phyloP scores from a whole-genome alignment of 139 green algal genomes.

The Asterochloris erici region DNA sequence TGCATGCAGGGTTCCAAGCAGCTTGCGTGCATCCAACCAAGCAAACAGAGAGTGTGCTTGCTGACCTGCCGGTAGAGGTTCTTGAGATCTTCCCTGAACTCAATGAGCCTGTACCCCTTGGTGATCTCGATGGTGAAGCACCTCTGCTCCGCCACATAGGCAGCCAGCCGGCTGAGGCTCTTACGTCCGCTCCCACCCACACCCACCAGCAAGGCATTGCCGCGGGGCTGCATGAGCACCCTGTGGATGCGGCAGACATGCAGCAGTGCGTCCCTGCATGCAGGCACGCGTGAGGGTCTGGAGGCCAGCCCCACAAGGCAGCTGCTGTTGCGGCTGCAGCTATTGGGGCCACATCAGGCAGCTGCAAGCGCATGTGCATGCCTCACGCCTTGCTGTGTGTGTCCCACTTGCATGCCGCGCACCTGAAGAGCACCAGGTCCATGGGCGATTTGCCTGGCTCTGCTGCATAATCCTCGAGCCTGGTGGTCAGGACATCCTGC shows the following conservation, averaged over 20 bases:
- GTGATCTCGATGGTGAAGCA: slow-evolving; percentile 81
- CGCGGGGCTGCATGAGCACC: slow-evolving; percentile 73
- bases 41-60: neutral
- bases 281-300: neutral
- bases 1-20: too few relatives aligned
- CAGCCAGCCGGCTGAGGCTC: slow-evolving; percentile 67
- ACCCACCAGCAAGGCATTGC: slow-evolving; percentile 84
- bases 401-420: neutral
- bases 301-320: neutral
- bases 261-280: slow-evolving; percentile 60
- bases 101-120: slow-evolving; percentile 34
- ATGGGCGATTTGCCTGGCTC: slow-evolving; percentile 64
- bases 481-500: slow-evolving; percentile 39
- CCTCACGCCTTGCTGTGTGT: neutral
- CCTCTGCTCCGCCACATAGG: slow-evolving; percentile 76
- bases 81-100: slow-evolving; percentile 41
- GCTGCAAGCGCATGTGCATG: neutral
- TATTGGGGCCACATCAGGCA: neutral
- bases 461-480: slow-evolving; percentile 83
- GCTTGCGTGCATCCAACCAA: too few relatives aligned
- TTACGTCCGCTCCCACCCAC: slow-evolving; percentile 80
- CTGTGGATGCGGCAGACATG: slow-evolving; percentile 82
- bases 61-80: slow-evolving; percentile 56
- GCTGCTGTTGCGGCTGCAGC: neutral
- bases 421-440: slow-evolving; percentile 82